Conservation (phyloP, 805 yeast species). For the Vanderwaltozyma verrucispora region DNA sequence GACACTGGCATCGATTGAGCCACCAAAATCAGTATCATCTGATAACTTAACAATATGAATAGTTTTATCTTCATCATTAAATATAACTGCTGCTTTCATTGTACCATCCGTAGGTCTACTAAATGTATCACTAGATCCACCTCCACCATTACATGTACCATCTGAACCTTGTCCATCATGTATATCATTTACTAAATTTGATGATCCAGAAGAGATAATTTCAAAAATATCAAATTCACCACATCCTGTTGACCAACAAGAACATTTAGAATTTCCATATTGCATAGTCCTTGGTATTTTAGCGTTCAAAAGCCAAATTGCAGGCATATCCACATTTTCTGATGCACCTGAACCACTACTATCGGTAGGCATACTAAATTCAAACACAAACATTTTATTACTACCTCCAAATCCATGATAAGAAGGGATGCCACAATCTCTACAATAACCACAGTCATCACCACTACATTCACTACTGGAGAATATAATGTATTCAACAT, state of each 20-base stretch:
- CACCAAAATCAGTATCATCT: slow-evolving; percentile 36
- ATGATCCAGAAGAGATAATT: slow-evolving; percentile 65
- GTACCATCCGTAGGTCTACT: slow-evolving; percentile 68
- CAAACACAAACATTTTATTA: slow-evolving; percentile 79
- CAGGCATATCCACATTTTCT: slow-evolving; percentile 88
- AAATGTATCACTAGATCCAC: slow-evolving; percentile 82
- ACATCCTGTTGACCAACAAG: slow-evolving; percentile 96
- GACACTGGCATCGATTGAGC: slow-evolving; percentile 44
- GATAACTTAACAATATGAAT: slow-evolving; percentile 55
- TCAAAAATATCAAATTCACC: slow-evolving; percentile 97
- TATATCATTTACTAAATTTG: slow-evolving; percentile 64
- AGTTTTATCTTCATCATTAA: slow-evolving; percentile 36
- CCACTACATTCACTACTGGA: slow-evolving; percentile 51
- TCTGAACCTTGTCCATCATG: slow-evolving; percentile 65
- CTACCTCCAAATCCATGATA: slow-evolving; percentile 88
- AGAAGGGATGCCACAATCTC: slow-evolving; percentile 73
- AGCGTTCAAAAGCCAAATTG: slow-evolving; percentile 91
- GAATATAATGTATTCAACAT: slow-evolving; percentile 74
- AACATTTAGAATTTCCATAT: slow-evolving; percentile 75
- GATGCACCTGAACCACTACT: slow-evolving; percentile 30
- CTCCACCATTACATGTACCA: slow-evolving; percentile 44
- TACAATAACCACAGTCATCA: slow-evolving; percentile 71
- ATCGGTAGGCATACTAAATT: slow-evolving; percentile 85
- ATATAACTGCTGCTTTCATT: slow-evolving; percentile 84
- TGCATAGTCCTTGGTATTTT: slow-evolving; percentile 94